Percentiles rank a stretch among this genome's conserved stretches.
phyloP scores from a whole-genome alignment of 768 basidiomycete species.

The Lactarius vividus region DNA sequence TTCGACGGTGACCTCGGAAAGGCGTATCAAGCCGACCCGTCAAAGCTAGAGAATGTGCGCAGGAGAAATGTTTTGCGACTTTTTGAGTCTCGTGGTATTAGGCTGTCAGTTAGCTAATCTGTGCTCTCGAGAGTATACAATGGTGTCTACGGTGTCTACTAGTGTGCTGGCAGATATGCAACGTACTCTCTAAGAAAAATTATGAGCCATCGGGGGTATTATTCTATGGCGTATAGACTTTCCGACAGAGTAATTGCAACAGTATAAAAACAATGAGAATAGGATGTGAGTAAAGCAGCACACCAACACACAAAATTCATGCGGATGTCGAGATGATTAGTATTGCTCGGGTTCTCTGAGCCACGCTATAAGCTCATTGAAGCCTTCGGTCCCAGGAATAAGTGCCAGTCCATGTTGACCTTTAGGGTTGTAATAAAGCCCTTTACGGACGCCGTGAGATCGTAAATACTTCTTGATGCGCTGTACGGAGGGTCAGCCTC shows the following conservation, averaged over 20 bases:
- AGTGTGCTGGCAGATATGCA: neutral
- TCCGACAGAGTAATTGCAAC: neutral
- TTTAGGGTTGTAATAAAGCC: constrained; percentile 60
- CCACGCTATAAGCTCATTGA: constrained; percentile 63
- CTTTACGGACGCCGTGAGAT: constrained; percentile 69
- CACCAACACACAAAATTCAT: neutral
- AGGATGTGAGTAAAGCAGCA: neutral
- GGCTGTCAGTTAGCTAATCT: neutral
- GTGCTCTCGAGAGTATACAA: neutral
- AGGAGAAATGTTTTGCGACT: constrained; percentile 51
- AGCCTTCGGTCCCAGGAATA: constrained; percentile 48
- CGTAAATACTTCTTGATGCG: constrained; percentile 72
- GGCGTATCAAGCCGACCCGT: constrained; percentile 35
- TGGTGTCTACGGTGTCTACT: neutral
- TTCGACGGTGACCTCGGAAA: constrained; percentile 41
- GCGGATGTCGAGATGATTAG: neutral
- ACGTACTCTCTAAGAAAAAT: neutral
- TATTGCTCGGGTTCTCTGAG: constrained; percentile 35
- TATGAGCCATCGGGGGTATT: neutral
- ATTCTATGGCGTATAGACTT: neutral
- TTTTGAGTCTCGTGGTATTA: constrained; percentile 34
- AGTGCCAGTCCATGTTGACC: constrained; percentile 66
- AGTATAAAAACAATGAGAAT: neutral
- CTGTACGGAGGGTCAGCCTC: constrained; percentile 35
- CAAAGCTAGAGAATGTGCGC: constrained; percentile 45